These are phyloP conservation scores for Neophaeococcomyces mojaviensis DNA, from an alignment of 2,329 filamentous ascomycete species.

Conservation along the genomic window DNA sequence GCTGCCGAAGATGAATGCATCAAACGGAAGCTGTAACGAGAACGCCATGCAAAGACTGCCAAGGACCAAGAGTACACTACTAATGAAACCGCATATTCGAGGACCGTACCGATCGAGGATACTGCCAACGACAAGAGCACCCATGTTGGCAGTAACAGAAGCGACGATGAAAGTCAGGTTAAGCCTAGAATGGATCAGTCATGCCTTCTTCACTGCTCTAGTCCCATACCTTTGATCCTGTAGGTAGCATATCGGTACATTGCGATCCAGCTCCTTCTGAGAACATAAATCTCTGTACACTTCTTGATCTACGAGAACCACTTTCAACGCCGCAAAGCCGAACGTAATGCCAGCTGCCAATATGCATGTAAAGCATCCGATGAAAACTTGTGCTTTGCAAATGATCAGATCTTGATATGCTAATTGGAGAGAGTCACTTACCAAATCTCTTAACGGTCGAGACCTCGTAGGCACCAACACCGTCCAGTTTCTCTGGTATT, in stretches of 20 bases:
- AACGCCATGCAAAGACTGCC: conserved; percentile 68
- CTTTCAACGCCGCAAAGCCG: conserved; percentile 77
- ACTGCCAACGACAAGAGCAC: conserved; percentile 73
- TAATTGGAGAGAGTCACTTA: too few relatives aligned
- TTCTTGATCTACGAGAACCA: conserved; percentile 65
- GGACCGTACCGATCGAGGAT: conserved; percentile 78
- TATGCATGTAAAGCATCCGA: conserved; percentile 65
- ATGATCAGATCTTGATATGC: too few relatives aligned
- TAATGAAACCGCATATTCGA: conserved; percentile 65
- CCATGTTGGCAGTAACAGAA: conserved; percentile 80
- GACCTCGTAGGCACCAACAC: conserved; percentile 44
- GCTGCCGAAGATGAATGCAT: conserved; percentile 68
- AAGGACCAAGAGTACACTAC: conserved; percentile 56
- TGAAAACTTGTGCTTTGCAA: conserved; percentile 61
- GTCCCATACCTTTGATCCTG: conserved; percentile 44
- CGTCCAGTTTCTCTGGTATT: conserved; percentile 35
- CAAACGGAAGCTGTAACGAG: conserved; percentile 56
- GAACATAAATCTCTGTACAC: conserved; percentile 62
- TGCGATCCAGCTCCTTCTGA: conserved; percentile 39
- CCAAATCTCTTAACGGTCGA: conserved; percentile 34
- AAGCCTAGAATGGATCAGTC: conserved; percentile 37
- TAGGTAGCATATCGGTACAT: conserved; percentile 47
- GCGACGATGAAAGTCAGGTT: conserved; percentile 91
- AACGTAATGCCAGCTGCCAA: conserved; percentile 74
- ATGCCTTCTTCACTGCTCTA: neutral